Conservation (phyloP, 2,329 filamentous ascomycete genomes). For the Aureobasidium sp. region DNA sequence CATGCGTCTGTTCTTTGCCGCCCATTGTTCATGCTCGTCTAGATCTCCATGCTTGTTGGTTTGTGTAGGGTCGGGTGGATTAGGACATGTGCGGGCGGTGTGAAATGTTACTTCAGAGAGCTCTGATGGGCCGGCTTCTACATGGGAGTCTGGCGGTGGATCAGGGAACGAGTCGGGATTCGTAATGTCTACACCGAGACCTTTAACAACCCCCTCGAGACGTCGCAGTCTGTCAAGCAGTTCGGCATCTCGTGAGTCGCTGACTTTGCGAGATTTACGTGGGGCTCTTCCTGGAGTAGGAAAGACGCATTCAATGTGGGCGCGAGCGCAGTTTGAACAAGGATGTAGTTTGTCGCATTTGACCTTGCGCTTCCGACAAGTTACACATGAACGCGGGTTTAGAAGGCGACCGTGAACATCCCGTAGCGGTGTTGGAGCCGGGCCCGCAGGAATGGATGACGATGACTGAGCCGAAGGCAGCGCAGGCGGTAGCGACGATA, state of each 20-base stretch:
- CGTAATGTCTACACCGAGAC: slow-evolving; percentile 39
- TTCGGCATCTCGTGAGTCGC: slow-evolving; percentile 50
- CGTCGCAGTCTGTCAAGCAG: slow-evolving; percentile 63
- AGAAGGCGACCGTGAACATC: slow-evolving; percentile 26
- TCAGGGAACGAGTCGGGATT: slow-evolving; percentile 13
- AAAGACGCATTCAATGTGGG: slow-evolving; percentile 63
- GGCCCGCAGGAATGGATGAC: background rate
- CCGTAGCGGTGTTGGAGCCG: slow-evolving; percentile 10
- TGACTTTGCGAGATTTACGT: slow-evolving; percentile 57
- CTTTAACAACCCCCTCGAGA: slow-evolving; percentile 65
- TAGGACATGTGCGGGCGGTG: slow-evolving; percentile 15
- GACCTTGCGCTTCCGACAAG: slow-evolving; percentile 54
- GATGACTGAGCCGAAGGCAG: background rate
- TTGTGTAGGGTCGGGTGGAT: slow-evolving; percentile 18
- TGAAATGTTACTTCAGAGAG: background rate
- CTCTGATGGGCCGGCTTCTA: background rate
- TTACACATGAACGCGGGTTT: slow-evolving; percentile 40
- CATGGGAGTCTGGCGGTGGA: background rate
- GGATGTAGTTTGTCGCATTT: slow-evolving; percentile 72
- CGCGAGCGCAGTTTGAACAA: slow-evolving; percentile 65
- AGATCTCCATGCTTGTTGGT: background rate
- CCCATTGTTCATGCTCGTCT: background rate
- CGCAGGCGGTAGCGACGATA: background rate
- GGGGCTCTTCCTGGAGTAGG: slow-evolving; percentile 66
- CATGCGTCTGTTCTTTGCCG: background rate